These are phyloP conservation scores for Lentinula lateritia DNA, from an alignment of 768 basidiomycete genomes.

Conservation along the genomic window DNA sequence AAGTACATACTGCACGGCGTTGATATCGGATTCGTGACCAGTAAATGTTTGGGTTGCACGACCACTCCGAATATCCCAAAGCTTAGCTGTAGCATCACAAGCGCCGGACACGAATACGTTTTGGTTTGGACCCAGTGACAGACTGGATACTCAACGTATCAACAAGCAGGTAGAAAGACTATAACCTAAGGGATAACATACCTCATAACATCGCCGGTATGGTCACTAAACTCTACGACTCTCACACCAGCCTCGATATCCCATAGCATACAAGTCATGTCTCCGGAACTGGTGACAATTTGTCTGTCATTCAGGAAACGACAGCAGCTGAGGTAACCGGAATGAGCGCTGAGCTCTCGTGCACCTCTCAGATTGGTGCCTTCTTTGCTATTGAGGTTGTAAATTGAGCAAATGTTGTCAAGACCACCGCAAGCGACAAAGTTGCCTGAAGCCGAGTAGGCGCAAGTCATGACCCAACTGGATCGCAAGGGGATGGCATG, in stretches of 20 bases:
- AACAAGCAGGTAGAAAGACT: constrained; percentile 2
- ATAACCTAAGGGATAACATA: constrained; percentile 28
- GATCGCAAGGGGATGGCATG: constrained; percentile 97
- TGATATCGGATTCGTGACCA: constrained; percentile 98
- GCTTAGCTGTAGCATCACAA: constrained; percentile 96
- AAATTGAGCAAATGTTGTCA: constrained; percentile 99
- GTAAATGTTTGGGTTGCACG: constrained; percentile 98
- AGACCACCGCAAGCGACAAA: constrained; percentile 98
- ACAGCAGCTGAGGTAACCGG: constrained; percentile 97
- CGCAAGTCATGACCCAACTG: constrained; percentile 99
- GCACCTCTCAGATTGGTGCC: constrained; percentile 82
- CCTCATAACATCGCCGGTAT: constrained; percentile 99
- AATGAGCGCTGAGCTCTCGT: constrained; percentile 93
- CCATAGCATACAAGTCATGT: constrained; percentile 99
- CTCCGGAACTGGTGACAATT: constrained; percentile 95
- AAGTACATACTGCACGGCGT: constrained; percentile 87
- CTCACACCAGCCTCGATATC: constrained; percentile 97
- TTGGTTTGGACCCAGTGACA: constrained; percentile 91
- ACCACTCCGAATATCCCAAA: constrained; percentile 98
- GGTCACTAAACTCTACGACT: constrained; percentile 98
- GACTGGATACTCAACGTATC: constrained; percentile 36
- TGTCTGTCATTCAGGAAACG: constrained; percentile 98
- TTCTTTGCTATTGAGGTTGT: constrained; percentile 83
- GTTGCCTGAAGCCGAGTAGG: constrained; percentile 94
- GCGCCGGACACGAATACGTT: constrained; percentile 98